Percentiles rank a stretch among this genome's conserved stretches.
Evolutionary conservation across 2,329 filamentous ascomycete species (phyloP).

Genomic region (Orbilia quercus): DNA sequence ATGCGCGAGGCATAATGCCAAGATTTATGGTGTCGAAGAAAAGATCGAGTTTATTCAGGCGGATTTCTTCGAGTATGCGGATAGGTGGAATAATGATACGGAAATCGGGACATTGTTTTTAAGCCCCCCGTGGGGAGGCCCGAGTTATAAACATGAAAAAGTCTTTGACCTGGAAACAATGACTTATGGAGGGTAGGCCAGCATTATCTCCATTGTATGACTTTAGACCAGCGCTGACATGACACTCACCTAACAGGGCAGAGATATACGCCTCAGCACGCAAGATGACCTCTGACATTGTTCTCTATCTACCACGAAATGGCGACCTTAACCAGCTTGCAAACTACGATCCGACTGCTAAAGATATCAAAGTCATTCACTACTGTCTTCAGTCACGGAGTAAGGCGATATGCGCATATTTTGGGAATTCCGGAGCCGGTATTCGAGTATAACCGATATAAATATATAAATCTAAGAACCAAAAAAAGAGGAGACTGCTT

Average conservation of each 20-base stretch:
- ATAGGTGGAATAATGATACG: conserved; percentile 65
- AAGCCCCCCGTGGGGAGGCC: conserved; percentile 79
- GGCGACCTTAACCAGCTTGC: conserved; percentile 85
- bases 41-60: conserved; percentile 87
- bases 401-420: conserved; percentile 52
- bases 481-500: no score
- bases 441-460: conserved; percentile 10
- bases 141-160: conserved; percentile 72
- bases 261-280: conserved; percentile 71
- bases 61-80: conserved; percentile 79
- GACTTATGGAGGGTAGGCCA: conserved; percentile 66
- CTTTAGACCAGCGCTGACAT: conserved; percentile 65
- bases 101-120: conserved; percentile 59
- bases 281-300: conserved; percentile 69
- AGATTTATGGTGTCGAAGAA: conserved; percentile 80
- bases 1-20: conserved; percentile 92
- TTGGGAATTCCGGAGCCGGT: conserved; percentile 36
- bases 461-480: background rate
- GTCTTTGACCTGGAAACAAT: conserved; percentile 87
- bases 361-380: conserved; percentile 80
- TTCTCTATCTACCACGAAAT: conserved; percentile 85
- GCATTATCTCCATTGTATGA: background rate
- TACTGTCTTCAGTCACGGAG: conserved; percentile 75
- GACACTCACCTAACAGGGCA: conserved; percentile 72
- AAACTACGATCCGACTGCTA: conserved; percentile 64